Percentiles rank a stretch among this genome's conserved stretches.
phyloP scores from a whole-genome alignment of 2,329 filamentous ascomycete species.

The Alternaria gansuensis region DNA sequence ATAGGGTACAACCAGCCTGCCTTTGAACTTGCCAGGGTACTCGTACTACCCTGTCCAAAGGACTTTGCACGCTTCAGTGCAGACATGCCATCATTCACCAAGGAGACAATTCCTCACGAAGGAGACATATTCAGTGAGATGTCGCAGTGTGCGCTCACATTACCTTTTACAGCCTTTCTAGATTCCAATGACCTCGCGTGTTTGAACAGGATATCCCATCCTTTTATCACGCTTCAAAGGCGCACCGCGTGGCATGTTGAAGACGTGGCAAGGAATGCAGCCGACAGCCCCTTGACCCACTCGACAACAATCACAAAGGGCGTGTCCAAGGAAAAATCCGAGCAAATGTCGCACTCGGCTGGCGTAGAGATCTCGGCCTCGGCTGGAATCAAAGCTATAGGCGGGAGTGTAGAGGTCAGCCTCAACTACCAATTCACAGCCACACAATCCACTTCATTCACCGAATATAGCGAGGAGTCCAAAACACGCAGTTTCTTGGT shows the following conservation, averaged over 20 bases:
- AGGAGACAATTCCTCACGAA: background rate
- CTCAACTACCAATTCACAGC: background rate
- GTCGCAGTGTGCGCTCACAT: background rate
- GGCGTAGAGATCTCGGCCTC: background rate
- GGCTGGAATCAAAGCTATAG: background rate
- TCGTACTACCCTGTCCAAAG: background rate
- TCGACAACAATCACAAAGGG: background rate
- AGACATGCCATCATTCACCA: background rate
- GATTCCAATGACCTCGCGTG: background rate
- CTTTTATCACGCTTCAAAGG: background rate
- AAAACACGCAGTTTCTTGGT: no score
- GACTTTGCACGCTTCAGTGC: background rate
- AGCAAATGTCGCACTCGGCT: background rate
- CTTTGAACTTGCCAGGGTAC: background rate
- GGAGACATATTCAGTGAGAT: background rate
- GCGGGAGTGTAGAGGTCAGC: background rate
- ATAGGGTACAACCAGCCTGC: background rate
- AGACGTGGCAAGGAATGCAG: background rate
- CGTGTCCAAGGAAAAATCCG: background rate
- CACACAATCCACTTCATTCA: background rate
- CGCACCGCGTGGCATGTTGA: background rate
- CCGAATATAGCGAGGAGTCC: background rate
- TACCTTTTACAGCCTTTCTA: background rate
- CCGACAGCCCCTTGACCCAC: background rate
- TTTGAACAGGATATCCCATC: background rate